These are phyloP conservation scores for Scopulariopsis brevicaulis DNA, from an alignment of 2,329 filamentous ascomycete genomes.

Conservation along the genomic window DNA sequence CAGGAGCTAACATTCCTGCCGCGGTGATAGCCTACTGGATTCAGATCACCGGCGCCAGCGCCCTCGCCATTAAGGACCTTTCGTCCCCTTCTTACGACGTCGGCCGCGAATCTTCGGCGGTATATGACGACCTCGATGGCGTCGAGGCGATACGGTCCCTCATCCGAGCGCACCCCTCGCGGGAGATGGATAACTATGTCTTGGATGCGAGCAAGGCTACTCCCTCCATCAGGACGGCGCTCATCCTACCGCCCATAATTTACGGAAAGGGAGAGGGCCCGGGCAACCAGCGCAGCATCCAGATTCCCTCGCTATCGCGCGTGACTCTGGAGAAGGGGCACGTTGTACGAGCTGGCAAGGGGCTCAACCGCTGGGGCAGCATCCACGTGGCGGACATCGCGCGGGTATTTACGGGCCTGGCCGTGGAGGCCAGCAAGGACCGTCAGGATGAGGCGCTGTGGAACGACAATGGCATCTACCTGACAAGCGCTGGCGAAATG, in stretches of 20 bases:
- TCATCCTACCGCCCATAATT: conserved; percentile 23
- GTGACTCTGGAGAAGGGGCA: conserved; percentile 19
- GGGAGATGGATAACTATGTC: conserved; percentile 24
- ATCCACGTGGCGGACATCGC: conserved; percentile 22
- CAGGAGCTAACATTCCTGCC: background rate
- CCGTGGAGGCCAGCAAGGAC: conserved; percentile 15
- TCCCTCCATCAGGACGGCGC: conserved; percentile 18
- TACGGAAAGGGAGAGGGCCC: conserved; percentile 26
- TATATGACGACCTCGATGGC: conserved; percentile 23
- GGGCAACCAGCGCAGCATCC: conserved; percentile 25
- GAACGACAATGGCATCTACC: conserved; percentile 25
- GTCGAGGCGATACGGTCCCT: conserved; percentile 13
- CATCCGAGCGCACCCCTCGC: conserved; percentile 13
- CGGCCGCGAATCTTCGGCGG: background rate
- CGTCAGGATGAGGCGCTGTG: conserved; percentile 15
- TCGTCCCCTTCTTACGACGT: conserved; percentile 5
- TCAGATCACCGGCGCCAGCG: conserved; percentile 25
- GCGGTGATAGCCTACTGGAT: conserved; percentile 10
- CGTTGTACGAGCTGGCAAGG: conserved; percentile 20
- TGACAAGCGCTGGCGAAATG: conserved; percentile 16
- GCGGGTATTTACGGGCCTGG: conserved; percentile 15
- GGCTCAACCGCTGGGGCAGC: conserved; percentile 21
- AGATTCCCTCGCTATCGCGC: conserved; percentile 23
- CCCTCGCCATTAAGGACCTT: conserved; percentile 20
- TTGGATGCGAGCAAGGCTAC: conserved; percentile 15